Percentiles rank a stretch among this genome's conserved stretches.
phyloP scores from a whole-genome alignment of 1,284 basidiomycete species.

The Ceratobasidium papillatum region DNA sequence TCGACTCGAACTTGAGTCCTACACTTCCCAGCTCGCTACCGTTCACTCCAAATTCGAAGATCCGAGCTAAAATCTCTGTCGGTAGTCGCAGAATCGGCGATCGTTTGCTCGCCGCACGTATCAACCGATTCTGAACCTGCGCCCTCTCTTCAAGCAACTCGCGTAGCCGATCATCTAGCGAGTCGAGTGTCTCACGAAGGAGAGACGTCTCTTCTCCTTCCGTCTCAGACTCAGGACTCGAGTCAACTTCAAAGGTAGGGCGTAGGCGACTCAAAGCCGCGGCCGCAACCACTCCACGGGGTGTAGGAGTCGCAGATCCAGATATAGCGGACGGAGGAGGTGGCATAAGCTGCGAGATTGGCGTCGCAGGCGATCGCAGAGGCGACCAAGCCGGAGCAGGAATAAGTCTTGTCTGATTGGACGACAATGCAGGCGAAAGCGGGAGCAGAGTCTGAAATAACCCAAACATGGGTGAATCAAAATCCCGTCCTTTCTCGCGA shows the following conservation, averaged over 20 bases:
- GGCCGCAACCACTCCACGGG: not conserved
- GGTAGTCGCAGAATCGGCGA: slow-evolving; percentile 25
- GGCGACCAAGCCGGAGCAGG: slow-evolving; percentile 30
- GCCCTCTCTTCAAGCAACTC: slow-evolving; percentile 27
- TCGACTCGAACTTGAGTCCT: not conserved
- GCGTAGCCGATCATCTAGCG: slow-evolving; percentile 14
- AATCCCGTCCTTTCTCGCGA: slow-evolving; percentile 9
- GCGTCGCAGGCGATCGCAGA: not conserved
- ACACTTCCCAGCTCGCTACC: not conserved
- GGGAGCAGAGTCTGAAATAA: slow-evolving; percentile 23
- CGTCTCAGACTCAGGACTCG: not conserved
- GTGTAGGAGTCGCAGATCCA: slow-evolving; percentile 23
- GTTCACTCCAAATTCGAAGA: slow-evolving; percentile 23
- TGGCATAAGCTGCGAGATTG: slow-evolving; percentile 11
- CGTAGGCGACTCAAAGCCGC: not conserved
- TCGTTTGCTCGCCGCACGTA: slow-evolving; percentile 15
- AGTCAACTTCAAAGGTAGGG: slow-evolving; percentile 6
- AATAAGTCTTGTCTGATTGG: slow-evolving; percentile 16
- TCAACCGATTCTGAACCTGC: slow-evolving; percentile 18
- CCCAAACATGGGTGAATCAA: slow-evolving; percentile 33
- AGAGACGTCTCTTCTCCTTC: slow-evolving; percentile 20
- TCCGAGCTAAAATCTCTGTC: slow-evolving; percentile 18
- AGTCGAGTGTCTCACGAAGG: slow-evolving; percentile 23
- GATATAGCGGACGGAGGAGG: slow-evolving; percentile 26
- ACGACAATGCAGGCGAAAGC: slow-evolving; percentile 30